Percentiles rank a stretch among this genome's conserved stretches.
These are phyloP conservation scores for Suillus paluster DNA, from an alignment of 768 basidiomycete genomes.

Conservation along the genomic window DNA sequence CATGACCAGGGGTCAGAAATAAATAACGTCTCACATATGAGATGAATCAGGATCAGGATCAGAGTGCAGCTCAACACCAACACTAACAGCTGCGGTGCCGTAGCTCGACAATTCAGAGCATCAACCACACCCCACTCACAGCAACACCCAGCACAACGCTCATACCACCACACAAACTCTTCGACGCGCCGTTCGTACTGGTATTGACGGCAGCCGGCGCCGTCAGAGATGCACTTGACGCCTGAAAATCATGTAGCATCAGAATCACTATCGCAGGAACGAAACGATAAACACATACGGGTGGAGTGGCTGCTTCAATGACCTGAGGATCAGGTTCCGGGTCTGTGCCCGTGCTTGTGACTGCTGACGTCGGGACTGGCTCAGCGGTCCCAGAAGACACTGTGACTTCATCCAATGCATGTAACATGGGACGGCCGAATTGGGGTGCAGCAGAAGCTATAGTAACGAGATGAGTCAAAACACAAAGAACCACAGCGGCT, in stretches of 20 bases:
- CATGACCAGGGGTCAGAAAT: not conserved
- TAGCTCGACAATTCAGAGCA: not conserved
- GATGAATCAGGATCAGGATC: not conserved
- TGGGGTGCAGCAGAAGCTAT: slow-evolving; percentile 25
- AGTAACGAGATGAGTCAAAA: not conserved
- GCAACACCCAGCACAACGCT: slow-evolving; percentile 9
- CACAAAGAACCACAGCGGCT: not conserved
- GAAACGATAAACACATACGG: not conserved
- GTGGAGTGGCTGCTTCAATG: not conserved
- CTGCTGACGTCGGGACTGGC: not conserved
- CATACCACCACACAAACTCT: slow-evolving; percentile 11
- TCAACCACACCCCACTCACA: slow-evolving; percentile 1
- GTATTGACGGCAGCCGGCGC: slow-evolving; percentile 3
- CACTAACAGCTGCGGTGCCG: not conserved
- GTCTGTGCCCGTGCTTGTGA: not conserved
- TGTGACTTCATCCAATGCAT: slow-evolving; percentile 14
- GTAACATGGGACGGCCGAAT: slow-evolving; percentile 19
- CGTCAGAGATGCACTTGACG: not conserved
- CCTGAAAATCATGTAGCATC: not conserved
- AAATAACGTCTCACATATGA: not conserved
- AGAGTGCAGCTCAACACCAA: not conserved
- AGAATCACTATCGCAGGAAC: not conserved
- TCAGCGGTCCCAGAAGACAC: not conserved
- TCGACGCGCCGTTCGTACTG: slow-evolving; percentile 18
- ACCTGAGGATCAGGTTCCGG: not conserved